These are phyloP conservation scores for Stachybotrys chlorohalonatus DNA, from an alignment of 2,329 filamentous ascomycete species.

Conservation along the genomic window DNA sequence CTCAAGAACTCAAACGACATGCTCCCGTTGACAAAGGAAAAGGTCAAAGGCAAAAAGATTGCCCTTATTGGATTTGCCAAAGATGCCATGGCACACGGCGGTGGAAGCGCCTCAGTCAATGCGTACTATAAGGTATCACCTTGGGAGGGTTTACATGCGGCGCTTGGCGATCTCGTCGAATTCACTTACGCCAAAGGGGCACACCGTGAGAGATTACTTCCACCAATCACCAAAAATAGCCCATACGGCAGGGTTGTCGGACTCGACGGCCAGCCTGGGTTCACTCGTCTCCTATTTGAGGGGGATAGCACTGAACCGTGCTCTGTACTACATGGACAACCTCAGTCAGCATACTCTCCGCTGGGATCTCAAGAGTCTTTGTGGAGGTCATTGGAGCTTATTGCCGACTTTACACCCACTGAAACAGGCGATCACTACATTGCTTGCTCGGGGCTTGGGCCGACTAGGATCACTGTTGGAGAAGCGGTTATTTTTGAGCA, in stretches of 20 bases:
- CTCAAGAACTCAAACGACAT: conserved; percentile 51
- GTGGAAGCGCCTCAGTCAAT: conserved; percentile 20
- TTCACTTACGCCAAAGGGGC: conserved; percentile 14
- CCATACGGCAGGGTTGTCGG: conserved; percentile 10
- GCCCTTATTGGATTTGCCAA: conserved; percentile 22
- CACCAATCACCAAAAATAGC: conserved; percentile 6
- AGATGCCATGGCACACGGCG: conserved; percentile 18
- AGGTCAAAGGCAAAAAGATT: conserved; percentile 13
- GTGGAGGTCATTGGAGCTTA: conserved; percentile 14
- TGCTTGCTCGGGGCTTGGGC: conserved; percentile 17
- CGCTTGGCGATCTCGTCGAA: conserved; percentile 9
- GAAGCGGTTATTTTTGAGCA: conserved; percentile 18
- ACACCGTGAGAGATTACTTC: conserved; percentile 10
- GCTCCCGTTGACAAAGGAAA: conserved; percentile 35
- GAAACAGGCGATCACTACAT: conserved; percentile 18
- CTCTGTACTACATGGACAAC: conserved; percentile 8
- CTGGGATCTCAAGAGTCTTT: conserved; percentile 14
- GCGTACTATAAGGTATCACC: conserved; percentile 21
- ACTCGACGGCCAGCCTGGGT: conserved; percentile 18
- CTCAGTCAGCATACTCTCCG: conserved; percentile 12
- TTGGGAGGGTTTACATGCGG: conserved; percentile 17
- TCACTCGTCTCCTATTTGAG: conserved; percentile 15
- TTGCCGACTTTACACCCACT: conserved; percentile 17
- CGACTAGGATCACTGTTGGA: conserved; percentile 14
- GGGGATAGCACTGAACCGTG: conserved; percentile 8